Base-by-base conservation (phyloP, 2,329 filamentous ascomycete species). In the Trichoderma brevicompactum region DNA sequence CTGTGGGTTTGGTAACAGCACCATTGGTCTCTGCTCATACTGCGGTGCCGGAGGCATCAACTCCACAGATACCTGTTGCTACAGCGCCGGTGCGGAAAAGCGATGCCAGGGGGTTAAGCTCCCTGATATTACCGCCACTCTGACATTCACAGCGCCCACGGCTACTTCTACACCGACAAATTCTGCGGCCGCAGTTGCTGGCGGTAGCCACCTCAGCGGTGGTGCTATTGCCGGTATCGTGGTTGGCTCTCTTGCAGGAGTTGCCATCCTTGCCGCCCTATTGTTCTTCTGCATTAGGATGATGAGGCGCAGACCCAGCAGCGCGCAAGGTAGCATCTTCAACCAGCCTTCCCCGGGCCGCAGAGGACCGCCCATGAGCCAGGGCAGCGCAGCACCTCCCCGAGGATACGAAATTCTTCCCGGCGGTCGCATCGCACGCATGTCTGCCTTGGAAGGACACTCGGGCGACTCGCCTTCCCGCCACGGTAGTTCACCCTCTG, bases 41-140 rank as follows among this genome's bases (percentile, higher is more conserved):
- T 99, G 95, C 77, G 85, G 86, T 48, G 83, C 88, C 7, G 94
- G 91, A 71, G 93, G 94, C 34, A 87, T 89, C 68, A 98, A 98
- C 78, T 90, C 92, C 9, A 98, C 94, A 58, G 94, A 98, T 76
- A 96, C 94, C 3, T 99, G 95, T 81, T 99, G 95, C 77, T 89
- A 93, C 73, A 92, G 88, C 72, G 88, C 94, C 5, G 83, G 92
- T 68, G 89, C 90, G n/a, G 85, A 92, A 66, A 79, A 80, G 32
- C 86, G 88, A 68, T 99, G 95, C 76, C 79, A 85, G 56, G 86
- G 86, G 58, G 91, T 99, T n/a, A 82, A 85, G 32, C 81, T 99
- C 7, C 95, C 95, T 0, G 87, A 87, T 1, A 89, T 93, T 54
- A 87, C 88, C 13, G 85, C 90, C 10, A 88, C 88, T 9, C 85